These are phyloP conservation scores for Geosmithia morbida DNA, from an alignment of 2,329 filamentous ascomycete genomes.

Conservation along the genomic window DNA sequence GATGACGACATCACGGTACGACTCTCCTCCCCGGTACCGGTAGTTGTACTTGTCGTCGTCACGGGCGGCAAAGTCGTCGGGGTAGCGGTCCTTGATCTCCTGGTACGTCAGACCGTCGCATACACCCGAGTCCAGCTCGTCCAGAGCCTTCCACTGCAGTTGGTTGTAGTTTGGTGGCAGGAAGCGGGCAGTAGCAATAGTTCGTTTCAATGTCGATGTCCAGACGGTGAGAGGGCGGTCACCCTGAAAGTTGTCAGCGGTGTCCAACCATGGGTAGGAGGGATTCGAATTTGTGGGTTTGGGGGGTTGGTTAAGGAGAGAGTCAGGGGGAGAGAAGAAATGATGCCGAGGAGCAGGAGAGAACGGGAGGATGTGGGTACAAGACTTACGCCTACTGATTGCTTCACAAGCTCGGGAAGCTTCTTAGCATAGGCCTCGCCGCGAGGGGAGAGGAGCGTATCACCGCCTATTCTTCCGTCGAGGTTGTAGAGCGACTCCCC, in stretches of 20 bases:
- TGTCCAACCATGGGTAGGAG: too few species aligned
- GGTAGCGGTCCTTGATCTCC: slow-evolving; percentile 81
- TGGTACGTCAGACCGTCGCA: slow-evolving; percentile 95
- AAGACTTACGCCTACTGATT: slow-evolving; percentile 67
- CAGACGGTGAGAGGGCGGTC: slow-evolving; percentile 47
- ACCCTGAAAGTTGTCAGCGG: slow-evolving; percentile 23
- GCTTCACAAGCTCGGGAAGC: slow-evolving; percentile 68
- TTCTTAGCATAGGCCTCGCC: slow-evolving; percentile 78
- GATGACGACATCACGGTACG: slow-evolving; percentile 91
- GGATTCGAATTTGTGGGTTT: too few species aligned
- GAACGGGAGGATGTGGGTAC: not conserved
- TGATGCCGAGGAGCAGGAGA: not conserved
- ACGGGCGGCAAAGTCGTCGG: slow-evolving; percentile 87
- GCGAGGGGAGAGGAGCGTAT: slow-evolving; percentile 72
- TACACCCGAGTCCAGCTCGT: slow-evolving; percentile 91
- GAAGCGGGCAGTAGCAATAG: slow-evolving; percentile 80
- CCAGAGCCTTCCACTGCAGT: slow-evolving; percentile 95
- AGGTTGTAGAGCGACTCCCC: slow-evolving; percentile 92
- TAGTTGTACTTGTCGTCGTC: slow-evolving; percentile 99
- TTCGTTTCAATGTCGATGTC: slow-evolving; percentile 57
- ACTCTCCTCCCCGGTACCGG: slow-evolving; percentile 91
- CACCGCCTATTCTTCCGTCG: slow-evolving; percentile 80
- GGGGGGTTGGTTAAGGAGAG: too few species aligned
- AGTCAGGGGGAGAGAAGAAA: too few species aligned
- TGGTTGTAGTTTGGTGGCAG: slow-evolving; percentile 77